Evolutionary conservation across 2,329 filamentous ascomycete species (phyloP), one percentile per base, ranked within the genome.

Genomic region (Anisogramma anomala): DNA sequence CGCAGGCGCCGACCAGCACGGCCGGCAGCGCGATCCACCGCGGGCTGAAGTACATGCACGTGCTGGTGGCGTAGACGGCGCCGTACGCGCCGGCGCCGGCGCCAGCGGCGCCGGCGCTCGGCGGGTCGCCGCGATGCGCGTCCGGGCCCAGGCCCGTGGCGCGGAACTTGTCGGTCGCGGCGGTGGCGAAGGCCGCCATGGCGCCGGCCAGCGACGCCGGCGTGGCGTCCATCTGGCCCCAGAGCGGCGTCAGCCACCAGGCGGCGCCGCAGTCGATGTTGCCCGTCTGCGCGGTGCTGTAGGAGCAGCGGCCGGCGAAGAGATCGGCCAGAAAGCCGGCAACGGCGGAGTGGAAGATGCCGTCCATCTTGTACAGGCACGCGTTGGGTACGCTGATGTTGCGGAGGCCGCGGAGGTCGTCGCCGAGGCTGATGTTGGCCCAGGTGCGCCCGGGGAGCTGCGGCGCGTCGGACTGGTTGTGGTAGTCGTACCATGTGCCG

Each of bases 291-390:
- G 13, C 18, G 19, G 10, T 17, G 36, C 44, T 33, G 28, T 48
- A 49, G 20, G 5, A 25, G 39, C 47, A 50, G 20, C 7, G 27
- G 4, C 36, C 49, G 27, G 28, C 13, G 45, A 49, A 48, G 5
- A 43, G 39, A 6, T 36, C 41, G 27, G 36, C 22, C 14, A 48
- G 41, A 38, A 47, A 48, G 18, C 20, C 35, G 3, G 26, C 19
- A 13, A 51, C 20, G 3, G 49, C 49, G 2, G 13, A 34, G 15
- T 39, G 41, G 34, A 46, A 51, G n/a, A 33, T 33, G n/a, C 26
- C 27, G 33, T 43, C 27, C 37, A 50, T 44, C 38, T 50, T 50
- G 45, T 51, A 51, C 11, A 51, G 45, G 33, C 49, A 51, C 4
- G 37, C 45, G 20, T 51, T 47, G 7, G 49, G 49, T 23, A 44